A percentile compares a stretch with the other conserved stretches of the same genome.
Conservation (phyloP, 371 early-diverging fungal genomes). For the Mortierella sp. region DNA sequence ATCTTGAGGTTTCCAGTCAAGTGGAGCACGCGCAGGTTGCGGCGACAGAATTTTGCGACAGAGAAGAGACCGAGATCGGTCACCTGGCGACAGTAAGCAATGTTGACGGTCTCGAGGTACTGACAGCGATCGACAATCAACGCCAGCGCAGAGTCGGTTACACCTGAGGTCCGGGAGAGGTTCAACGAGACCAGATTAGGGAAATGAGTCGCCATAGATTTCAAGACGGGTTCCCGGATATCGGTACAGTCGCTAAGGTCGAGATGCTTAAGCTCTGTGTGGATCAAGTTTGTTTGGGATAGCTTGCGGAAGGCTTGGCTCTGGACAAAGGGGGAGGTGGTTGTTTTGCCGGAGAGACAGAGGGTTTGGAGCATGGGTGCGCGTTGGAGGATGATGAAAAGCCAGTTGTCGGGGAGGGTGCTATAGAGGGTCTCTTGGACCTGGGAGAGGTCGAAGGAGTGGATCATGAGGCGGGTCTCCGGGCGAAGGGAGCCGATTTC, state of each 20-base stretch:
- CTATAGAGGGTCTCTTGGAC: conserved; percentile 49
- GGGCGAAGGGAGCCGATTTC: conserved; percentile 15
- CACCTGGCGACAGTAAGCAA: conserved; percentile 45
- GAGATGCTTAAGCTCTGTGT: conserved; percentile 27
- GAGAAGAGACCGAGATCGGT: conserved; percentile 47
- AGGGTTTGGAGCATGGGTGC: conserved; percentile 41
- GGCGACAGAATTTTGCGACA: conserved; percentile 53
- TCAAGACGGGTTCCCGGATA: conserved; percentile 41
- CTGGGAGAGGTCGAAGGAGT: conserved; percentile 27
- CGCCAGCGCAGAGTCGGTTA: conserved; percentile 39
- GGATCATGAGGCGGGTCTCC: conserved; percentile 25
- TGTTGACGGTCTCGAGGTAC: conserved; percentile 38
- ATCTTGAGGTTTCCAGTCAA: conserved; percentile 50
- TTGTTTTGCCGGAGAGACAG: conserved; percentile 52
- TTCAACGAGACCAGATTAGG: conserved; percentile 47
- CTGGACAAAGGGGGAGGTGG: conserved; percentile 44
- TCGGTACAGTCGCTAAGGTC: conserved; percentile 55
- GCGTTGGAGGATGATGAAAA: conserved; percentile 27
- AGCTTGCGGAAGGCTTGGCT: conserved; percentile 45
- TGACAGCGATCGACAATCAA: conserved; percentile 52
- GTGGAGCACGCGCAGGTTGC: conserved; percentile 38
- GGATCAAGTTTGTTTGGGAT: conserved; percentile 20
- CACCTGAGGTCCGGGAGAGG: conserved; percentile 42
- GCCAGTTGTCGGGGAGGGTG: conserved; percentile 51
- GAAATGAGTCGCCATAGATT: conserved; percentile 29